Evolutionary conservation across 441 rosid species (phyloP), one percentile per base, ranked within the genome.

Genomic region (Theobroma grandiflorum): DNA sequence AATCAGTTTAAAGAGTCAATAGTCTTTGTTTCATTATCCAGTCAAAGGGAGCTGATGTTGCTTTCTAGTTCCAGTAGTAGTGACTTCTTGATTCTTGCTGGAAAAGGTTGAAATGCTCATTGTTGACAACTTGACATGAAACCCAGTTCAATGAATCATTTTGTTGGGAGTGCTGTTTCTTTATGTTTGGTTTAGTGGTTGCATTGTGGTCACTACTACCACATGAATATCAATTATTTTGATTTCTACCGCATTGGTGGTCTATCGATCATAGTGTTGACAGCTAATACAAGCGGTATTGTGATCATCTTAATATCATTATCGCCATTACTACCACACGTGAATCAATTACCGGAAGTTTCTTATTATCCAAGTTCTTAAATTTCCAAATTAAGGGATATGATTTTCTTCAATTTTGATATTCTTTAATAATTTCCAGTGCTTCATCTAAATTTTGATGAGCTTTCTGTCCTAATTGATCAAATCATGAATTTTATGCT

Each of bases 371-470:
- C 0, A 26, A 26, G 31, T 26, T 26, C 11, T 20, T 37, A 43
- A 50, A 14, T 68, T 67, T 43, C 15, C 31, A 65, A 38, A 38
- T 65, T 20, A 67, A 42, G 18, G 5, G 9, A 10, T 52, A 16
- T 59, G 0, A 0, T 22, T 59, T 59, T 26, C 0, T 59, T 59
- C 35, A 59, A 26, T 31, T 22, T 59, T 8, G 65, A 1, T 59
- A 59, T 59, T 20, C 65, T 59, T 14, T 20, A 14, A 35, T 0
- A 2, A 26, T 12, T 18, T 18, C 22, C 3, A 65, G 18, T 38
- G 49, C 42, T 22, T 12, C 35, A 35, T 6, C 55, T 22, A 14
- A 74, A 7, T 14, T 73, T 74, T 74, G 55, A 74, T 22, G 77
- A 63, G 8, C 8, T 42, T 67, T 67, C 14, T 67, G 3, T 18